These are phyloP conservation scores for Alloascoidea africana DNA, from an alignment of 805 yeast genomes.

Conservation along the genomic window DNA sequence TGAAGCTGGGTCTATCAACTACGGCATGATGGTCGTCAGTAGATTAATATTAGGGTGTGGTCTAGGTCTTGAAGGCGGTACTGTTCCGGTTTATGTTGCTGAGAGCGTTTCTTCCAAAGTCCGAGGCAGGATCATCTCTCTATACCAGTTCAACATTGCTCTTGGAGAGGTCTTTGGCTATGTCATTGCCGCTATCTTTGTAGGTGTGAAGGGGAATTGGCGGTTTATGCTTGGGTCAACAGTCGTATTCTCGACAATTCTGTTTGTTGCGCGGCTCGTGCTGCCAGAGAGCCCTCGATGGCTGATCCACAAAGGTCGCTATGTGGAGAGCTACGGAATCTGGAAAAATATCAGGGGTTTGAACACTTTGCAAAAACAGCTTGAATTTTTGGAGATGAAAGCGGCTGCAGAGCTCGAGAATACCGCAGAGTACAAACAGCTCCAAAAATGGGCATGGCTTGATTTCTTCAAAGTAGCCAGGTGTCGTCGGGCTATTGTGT, in stretches of 20 bases:
- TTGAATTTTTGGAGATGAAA: slow-evolving; percentile 44
- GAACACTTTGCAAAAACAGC: slow-evolving; percentile 23
- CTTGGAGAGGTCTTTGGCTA: slow-evolving; percentile 53
- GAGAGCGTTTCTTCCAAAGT: slow-evolving; percentile 44
- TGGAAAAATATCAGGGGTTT: slow-evolving; percentile 43
- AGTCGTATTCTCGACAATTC: slow-evolving; percentile 36
- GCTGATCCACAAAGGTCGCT: slow-evolving; percentile 32
- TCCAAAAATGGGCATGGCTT: slow-evolving; percentile 25
- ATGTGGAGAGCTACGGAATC: slow-evolving; percentile 36
- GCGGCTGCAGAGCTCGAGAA: slow-evolving; percentile 33
- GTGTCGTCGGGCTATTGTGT: slow-evolving; percentile 44
- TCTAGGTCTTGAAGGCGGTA: slow-evolving; percentile 52
- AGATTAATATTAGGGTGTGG: slow-evolving; percentile 48
- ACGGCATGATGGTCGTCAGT: slow-evolving; percentile 40
- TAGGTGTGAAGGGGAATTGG: slow-evolving; percentile 43
- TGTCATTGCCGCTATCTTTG: slow-evolving; percentile 48
- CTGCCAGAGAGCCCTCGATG: slow-evolving; percentile 51
- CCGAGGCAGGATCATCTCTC: slow-evolving; percentile 45
- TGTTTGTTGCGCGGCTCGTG: slow-evolving; percentile 34
- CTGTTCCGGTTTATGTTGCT: slow-evolving; percentile 46
- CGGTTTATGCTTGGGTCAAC: slow-evolving; percentile 53
- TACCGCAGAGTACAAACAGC: slow-evolving; percentile 18
- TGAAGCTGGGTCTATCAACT: slow-evolving; percentile 34
- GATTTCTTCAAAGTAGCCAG: slow-evolving; percentile 42
- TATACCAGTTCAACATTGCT: slow-evolving; percentile 51